These are phyloP conservation scores for Lactarius sanguifluus DNA, from an alignment of 768 basidiomycete genomes.

Conservation along the genomic window DNA sequence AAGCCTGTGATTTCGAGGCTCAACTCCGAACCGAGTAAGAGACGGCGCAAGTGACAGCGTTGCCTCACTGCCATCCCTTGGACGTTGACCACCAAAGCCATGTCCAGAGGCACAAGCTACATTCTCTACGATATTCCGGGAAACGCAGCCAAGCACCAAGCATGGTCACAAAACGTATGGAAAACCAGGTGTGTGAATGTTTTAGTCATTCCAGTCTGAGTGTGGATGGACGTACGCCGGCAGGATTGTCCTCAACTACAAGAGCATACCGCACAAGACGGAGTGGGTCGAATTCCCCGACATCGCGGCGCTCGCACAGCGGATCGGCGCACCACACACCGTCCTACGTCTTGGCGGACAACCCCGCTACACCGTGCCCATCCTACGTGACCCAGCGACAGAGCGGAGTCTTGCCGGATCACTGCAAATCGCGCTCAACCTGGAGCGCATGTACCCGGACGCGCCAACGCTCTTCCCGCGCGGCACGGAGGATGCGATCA, in stretches of 20 bases:
- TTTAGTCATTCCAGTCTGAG: neutral
- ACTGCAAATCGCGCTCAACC: slow-evolving; percentile 45
- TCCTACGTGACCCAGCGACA: slow-evolving; percentile 46
- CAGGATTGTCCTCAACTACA: slow-evolving; percentile 43
- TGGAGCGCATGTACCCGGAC: slow-evolving; percentile 48
- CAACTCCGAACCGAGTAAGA: neutral
- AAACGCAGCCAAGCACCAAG: slow-evolving; percentile 11
- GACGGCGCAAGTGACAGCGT: neutral
- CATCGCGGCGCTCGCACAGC: slow-evolving; percentile 40
- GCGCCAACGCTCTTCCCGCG: slow-evolving; percentile 40
- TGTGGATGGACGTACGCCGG: neutral
- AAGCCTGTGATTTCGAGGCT: neutral
- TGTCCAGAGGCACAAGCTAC: neutral
- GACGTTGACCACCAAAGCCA: neutral
- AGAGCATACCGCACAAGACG: slow-evolving; percentile 46
- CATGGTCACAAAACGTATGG: slow-evolving; percentile 38
- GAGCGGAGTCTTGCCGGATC: slow-evolving; percentile 42
- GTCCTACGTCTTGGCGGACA: slow-evolving; percentile 36
- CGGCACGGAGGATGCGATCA: slow-evolving; percentile 23
- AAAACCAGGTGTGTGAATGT: slow-evolving; percentile 36
- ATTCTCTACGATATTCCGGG: slow-evolving; percentile 27
- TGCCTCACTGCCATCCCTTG: neutral
- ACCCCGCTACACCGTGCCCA: slow-evolving; percentile 45
- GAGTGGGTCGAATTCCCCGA: slow-evolving; percentile 55
- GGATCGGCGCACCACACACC: slow-evolving; percentile 42